Evolutionary conservation across 306 rosid species (phyloP), one percentile per base, ranked within the genome.

Genomic region (Heteromeles arbutifolia): DNA sequence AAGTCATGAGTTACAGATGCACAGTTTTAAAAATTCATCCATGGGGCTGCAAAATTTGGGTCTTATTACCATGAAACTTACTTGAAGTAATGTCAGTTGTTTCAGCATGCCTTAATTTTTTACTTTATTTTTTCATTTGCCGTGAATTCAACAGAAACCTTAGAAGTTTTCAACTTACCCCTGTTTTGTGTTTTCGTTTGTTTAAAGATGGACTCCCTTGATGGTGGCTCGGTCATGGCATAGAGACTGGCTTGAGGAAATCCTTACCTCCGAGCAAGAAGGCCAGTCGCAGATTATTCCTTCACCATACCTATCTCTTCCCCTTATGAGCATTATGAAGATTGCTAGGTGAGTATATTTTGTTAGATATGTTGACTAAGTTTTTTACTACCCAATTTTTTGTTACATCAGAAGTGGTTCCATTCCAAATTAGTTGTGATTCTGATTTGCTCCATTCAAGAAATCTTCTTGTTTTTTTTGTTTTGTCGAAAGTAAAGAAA

Each of bases 181-280:
- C 52, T 67, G 41, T 24, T 79, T 25, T 72, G 67, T 75, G 39
- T 53, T 72, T 70, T 64, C 71, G 18, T 78, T 80, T 78, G 71
- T 81, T 82, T 72, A 84, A 85, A 96, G 99, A 76, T 92, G 91
- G 97, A 92, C 87, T 10, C 96, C 99, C 65, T 82, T 88, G 89
- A 88, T 81, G 97, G 97, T 95, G 64, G 97, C 99, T 76, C 92
- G 87, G 24, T 92, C 97, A 1, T 95, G 99, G 99, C 77, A 90
- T 79, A 90, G 90, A 89, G 82, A 79, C 74, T 80, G 89, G 86
- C 96, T 95, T 11, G 97, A 95, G 85, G 93, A 95, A 57, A 81
- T 88, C 75, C 87, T 95, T 67, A 87, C 82, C 84, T 24, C 82
- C 8, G 89, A 87, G 74, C 90, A 87, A 69, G 85, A 70, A 32